phyloP scores from a whole-genome alignment of 208 protist species.

The Wallacemonas sp. region DNA sequence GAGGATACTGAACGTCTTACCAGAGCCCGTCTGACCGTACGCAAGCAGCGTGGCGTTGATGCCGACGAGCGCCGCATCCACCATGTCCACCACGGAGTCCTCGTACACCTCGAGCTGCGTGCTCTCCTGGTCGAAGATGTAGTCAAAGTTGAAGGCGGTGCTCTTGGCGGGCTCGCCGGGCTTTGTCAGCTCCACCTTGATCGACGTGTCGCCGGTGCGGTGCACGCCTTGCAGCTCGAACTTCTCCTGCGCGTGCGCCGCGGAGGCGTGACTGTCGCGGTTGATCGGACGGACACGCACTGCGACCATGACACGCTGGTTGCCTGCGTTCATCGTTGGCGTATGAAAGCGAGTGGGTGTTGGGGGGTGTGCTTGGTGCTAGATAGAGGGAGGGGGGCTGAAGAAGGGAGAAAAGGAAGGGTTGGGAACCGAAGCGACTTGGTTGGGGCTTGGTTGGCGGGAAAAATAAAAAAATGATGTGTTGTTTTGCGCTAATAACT shows the following conservation, averaged over 20 bases:
- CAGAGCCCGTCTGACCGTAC: slow-evolving; percentile 92
- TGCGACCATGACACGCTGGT: slow-evolving; percentile 78
- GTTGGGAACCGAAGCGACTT: background rate
- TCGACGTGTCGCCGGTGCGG: slow-evolving; percentile 53
- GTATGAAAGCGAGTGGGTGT: too few species aligned
- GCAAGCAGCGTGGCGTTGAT: slow-evolving; percentile 80
- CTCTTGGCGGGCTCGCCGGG: slow-evolving; percentile 46
- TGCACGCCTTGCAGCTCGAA: slow-evolving; percentile 66
- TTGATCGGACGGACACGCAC: slow-evolving; percentile 84
- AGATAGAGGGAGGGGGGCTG: background rate
- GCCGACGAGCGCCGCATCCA: slow-evolving; percentile 81
- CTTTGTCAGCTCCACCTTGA: slow-evolving; percentile 61
- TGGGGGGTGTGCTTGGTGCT: too few species aligned
- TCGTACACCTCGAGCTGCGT: slow-evolving; percentile 92
- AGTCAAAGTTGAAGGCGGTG: slow-evolving; percentile 80
- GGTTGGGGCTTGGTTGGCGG: background rate
- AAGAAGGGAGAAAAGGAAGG: background rate
- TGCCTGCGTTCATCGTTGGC: slow-evolving; percentile 29
- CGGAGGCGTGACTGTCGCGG: slow-evolving; percentile 41
- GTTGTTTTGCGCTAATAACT: background rate
- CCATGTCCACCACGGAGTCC: slow-evolving; percentile 76
- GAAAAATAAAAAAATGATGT: too few species aligned
- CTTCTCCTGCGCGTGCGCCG: slow-evolving; percentile 65
- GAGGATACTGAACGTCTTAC: slow-evolving; percentile 90
- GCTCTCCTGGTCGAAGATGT: slow-evolving; percentile 87